Evolutionary conservation across 805 yeast genomes (phyloP), one percentile per base, ranked within the genome.

Genomic region (Kuraishia molischiana): DNA sequence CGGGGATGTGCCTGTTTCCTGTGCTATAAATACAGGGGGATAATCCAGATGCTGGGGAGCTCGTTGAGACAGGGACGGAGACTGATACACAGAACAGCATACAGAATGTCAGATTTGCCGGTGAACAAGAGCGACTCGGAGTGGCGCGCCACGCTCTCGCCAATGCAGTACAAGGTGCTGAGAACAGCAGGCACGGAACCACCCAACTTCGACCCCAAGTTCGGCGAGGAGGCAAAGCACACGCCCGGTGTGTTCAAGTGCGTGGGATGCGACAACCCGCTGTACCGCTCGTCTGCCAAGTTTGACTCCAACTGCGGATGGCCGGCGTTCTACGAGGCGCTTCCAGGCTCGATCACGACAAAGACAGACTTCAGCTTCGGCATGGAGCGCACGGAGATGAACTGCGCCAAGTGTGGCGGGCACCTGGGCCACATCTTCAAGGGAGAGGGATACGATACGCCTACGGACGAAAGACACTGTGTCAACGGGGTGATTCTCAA

Each of bases 291-390:
- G 21, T 64, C 69, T 24, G 72, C 95, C 3, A 90, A 92, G 58
- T 92, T 92, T 50, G 79, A 81, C 41, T 76, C 95, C 10, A 86
- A 86, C 38, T 92, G 98, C 58, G 98, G 98, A 2, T 92, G 98
- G 98, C 98, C 98, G 1, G 89, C 96, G 0, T 92, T 92, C 58
- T 90, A 80, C 57, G 82, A 85, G 41, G 96, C 95, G 1, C 64
- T 85, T 29, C 94, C 95, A 0, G 89, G 87, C 0, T 69, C 95
- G 4, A 69, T 92, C 29, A 67, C 58, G 17, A 66, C 80, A 10
- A 59, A 70, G 41, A 67, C 64, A 15, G 98, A 92, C 56, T 50
- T 40, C 0, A 58, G 79, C 5, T 59, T 62, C 36, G 97, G 97
- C 0, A 87, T 82, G 92, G 66, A 63, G 11, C 69, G 98, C 44